Evolutionary conservation across 805 yeast genomes (phyloP).

Genomic region (Zygosaccharomyces kombuchaensis): DNA sequence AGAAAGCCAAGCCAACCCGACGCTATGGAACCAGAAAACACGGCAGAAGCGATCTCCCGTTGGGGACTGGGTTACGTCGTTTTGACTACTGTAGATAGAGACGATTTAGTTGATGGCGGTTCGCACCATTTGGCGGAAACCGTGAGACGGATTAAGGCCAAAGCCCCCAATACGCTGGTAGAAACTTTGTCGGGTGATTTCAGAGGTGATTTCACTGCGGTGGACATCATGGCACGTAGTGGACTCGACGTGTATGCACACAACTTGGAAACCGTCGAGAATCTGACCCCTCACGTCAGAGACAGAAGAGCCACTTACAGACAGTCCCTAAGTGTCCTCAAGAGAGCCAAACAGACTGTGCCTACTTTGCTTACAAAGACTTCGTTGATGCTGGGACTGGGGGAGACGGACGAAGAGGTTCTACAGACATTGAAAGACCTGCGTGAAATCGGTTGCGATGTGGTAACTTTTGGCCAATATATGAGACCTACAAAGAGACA

Average conservation of each 20-base stretch:
- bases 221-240: conserved; percentile 69
- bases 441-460: conserved; percentile 76
- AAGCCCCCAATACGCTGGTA: conserved; percentile 86
- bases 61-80: conserved; percentile 99
- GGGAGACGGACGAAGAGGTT: conserved; percentile 91
- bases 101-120: conserved; percentile 91
- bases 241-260: conserved; percentile 97
- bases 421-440: conserved; percentile 70
- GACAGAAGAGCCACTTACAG: conserved; percentile 95
- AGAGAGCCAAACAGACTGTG: conserved; percentile 72
- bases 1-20: conserved; percentile 85
- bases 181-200: conserved; percentile 96
- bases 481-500: conserved; percentile 99
- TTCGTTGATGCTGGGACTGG: conserved; percentile 93
- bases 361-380: conserved; percentile 84
- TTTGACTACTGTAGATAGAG: conserved; percentile 95
- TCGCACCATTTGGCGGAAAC: conserved; percentile 87
- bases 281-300: conserved; percentile 86
- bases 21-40: conserved; percentile 95
- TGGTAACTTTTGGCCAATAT: conserved; percentile 97
- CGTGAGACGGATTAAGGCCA: conserved; percentile 73
- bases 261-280: conserved; percentile 95
- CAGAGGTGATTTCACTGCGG: conserved; percentile 82
- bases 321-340: conserved; percentile 75
- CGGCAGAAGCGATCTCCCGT: conserved; percentile 93